Evolutionary conservation across 1,139 yeast genomes (phyloP).

Genomic region (Meyerozyma smithsonii): DNA sequence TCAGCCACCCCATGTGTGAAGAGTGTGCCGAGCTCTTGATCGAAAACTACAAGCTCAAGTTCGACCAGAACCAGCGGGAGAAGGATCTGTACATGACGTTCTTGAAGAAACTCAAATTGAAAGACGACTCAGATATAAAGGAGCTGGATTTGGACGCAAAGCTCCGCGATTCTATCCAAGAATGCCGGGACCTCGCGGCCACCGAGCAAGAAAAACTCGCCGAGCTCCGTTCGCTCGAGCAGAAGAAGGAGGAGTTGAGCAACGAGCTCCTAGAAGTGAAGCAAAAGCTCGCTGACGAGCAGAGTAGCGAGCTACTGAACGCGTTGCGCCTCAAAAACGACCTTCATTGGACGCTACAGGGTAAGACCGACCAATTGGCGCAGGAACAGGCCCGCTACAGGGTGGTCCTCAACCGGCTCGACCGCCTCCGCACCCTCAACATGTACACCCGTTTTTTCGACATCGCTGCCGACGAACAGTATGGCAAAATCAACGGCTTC

Average conservation of each 20-base stretch:
- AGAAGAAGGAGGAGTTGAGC: constrained; percentile 34
- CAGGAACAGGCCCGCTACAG: constrained; percentile 61
- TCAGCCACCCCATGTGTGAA: constrained; percentile 84
- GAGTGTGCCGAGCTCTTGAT: constrained; percentile 75
- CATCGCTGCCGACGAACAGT: constrained; percentile 63
- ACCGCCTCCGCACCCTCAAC: constrained; percentile 66
- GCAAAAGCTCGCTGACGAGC: constrained; percentile 34
- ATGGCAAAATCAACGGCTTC: constrained; percentile 84
- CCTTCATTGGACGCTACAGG: constrained; percentile 45
- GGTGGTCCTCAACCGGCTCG: constrained; percentile 58
- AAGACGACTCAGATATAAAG: constrained; percentile 10
- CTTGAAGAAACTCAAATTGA: constrained; percentile 56
- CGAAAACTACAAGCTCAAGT: constrained; percentile 63
- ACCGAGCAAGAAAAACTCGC: constrained; percentile 33
- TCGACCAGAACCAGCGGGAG: constrained; percentile 71
- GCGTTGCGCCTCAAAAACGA: constrained; percentile 46
- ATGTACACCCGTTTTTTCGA: constrained; percentile 78
- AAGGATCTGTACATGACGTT: constrained; percentile 76
- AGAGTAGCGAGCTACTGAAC: constrained; percentile 37
- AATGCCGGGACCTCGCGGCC: constrained; percentile 30
- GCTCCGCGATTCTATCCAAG: constrained; percentile 35
- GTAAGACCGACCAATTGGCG: constrained; percentile 49
- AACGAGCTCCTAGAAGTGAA: constrained; percentile 33
- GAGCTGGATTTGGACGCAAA: constrained; percentile 27
- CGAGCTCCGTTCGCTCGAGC: constrained; percentile 44